A percentile compares a stretch with the other conserved stretches of the same genome.
Conservation (phyloP, 176 grass and related monocot genomes). For the Triticum turgidum region DNA sequence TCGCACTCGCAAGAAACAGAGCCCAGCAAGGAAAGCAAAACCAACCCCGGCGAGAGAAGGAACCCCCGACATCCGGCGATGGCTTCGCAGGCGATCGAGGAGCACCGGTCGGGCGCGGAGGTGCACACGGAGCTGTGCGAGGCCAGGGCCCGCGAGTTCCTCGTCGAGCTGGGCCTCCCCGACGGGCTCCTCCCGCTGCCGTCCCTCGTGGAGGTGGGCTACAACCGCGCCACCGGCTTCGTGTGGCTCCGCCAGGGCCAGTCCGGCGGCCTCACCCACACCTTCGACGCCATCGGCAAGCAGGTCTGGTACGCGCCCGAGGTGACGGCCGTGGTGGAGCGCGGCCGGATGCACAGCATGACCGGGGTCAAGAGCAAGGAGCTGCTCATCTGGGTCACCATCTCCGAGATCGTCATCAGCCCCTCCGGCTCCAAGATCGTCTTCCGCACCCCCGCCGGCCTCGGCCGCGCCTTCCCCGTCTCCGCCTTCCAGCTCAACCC, state of each 20-base stretch:
- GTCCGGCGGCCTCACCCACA: constrained; percentile 41
- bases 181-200: constrained; percentile 50
- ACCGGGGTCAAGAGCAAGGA: constrained; percentile 65
- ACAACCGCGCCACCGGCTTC: constrained; percentile 56
- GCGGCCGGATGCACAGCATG: constrained; percentile 43
- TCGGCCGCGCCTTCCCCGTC: constrained; percentile 51
- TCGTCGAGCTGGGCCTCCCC: constrained; percentile 61
- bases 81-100: constrained; percentile 52
- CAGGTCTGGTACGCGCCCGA: constrained; percentile 62
- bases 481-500: constrained; percentile 53
- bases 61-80: constrained; percentile 17
- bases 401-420: constrained; percentile 65
- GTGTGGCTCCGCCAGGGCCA: constrained; percentile 58
- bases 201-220: constrained; percentile 52
- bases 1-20: background rate
- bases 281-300: constrained; percentile 66
- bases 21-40: background rate
- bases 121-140: constrained; percentile 46
- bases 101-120: constrained; percentile 53
- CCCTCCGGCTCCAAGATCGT: constrained; percentile 46
- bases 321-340: constrained; percentile 58
- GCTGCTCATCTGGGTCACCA: constrained; percentile 63
- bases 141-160: constrained; percentile 44
- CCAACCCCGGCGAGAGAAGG: background rate
- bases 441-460: constrained; percentile 57